Evolutionary conservation across 148 eudicot genomes (phyloP), one percentile per base, ranked within the genome.

Genomic region (Arctostaphylos glauca): DNA sequence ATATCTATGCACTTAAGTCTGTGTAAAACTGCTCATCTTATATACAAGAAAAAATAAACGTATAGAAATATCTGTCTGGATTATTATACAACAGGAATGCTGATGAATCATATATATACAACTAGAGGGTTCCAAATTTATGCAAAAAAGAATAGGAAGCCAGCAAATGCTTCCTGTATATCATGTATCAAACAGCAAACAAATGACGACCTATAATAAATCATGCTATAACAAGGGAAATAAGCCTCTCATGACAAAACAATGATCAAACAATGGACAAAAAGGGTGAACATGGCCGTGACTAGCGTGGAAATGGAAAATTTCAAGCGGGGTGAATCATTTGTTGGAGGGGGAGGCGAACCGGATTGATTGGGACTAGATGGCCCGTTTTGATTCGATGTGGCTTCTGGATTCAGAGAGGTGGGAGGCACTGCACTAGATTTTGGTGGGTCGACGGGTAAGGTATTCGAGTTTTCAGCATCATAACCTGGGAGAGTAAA

Each of bases 321-420:
- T 43, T 9, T 72, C 76, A 44, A 58, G 25, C 31, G 78, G 49
- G 81, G 58, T 0, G 84, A 85, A 62, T 67, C 47, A 18, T 15
- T 86, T 46, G 83, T 58, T 43, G 87, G 49, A 52, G 85, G 75
- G 15, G 64, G 75, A 31, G 38, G 38, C 38, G 38, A 31, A 31
- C 38, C 38, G 38, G 38, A 31, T 31, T 31, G 38, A 31, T 31
- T 31, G 38, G 38, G 38, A 31, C 38, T 31, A 31, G 38, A 31
- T 31, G 38, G 1, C 38, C 38, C 1, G 38, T 31, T 31, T 31
- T 31, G 38, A 31, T 62, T 77, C 2, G 92, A 81, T 41, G 86
- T 85, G 81, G 92, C 97, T 84, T 90, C 86, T 31, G 94, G 97
- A 41, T 88, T 86, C 74, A 92, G 74, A 59, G 89, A 50, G 78